Percentiles rank a stretch among this genome's conserved stretches.
These are phyloP conservation scores for Solanum virginianum DNA, from an alignment of 257 asterid species.

Conservation along the genomic window DNA sequence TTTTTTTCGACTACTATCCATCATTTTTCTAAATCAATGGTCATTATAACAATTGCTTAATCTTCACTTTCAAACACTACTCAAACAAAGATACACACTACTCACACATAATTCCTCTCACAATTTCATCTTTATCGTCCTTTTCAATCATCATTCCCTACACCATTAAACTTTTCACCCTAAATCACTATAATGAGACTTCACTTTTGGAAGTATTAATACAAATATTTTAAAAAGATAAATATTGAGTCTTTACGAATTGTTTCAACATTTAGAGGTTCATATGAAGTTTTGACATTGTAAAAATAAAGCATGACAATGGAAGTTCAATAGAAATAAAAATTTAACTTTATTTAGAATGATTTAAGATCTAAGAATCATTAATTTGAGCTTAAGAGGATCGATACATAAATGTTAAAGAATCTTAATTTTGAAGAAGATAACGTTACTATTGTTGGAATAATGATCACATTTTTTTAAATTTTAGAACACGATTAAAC, in stretches of 20 bases:
- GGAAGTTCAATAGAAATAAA: neutral
- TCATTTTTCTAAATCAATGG: neutral
- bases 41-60: neutral
- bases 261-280: neutral
- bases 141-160: neutral
- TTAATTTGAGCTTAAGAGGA: neutral
- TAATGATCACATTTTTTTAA: neutral
- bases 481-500: neutral
- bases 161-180: neutral
- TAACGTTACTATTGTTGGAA: neutral
- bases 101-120: no score
- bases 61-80: neutral
- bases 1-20: neutral
- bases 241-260: neutral
- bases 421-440: neutral
- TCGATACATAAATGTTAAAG: neutral
- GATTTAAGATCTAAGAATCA: neutral
- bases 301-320: neutral
- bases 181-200: neutral
- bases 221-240: neutral
- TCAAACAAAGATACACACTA: neutral
- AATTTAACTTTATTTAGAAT: neutral
- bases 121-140: no score
- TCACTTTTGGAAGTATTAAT: neutral
- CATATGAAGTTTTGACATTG: neutral